These are phyloP conservation scores for Alternaria brassicicola DNA, from an alignment of 2,329 filamentous ascomycete genomes.

Conservation along the genomic window DNA sequence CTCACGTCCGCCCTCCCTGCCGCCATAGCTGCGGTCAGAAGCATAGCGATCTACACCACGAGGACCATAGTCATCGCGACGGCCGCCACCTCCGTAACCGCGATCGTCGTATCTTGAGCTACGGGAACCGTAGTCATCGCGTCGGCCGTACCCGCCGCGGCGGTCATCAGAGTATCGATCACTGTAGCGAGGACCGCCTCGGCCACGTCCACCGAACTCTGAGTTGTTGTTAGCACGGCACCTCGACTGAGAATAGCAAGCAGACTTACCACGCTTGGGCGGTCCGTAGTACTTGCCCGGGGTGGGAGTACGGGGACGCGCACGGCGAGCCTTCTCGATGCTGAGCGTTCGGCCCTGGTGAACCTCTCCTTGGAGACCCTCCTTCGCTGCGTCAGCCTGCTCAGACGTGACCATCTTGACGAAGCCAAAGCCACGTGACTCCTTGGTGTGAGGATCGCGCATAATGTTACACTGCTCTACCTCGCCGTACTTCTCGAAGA, in stretches of 20 bases:
- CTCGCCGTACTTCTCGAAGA: constrained; percentile 98
- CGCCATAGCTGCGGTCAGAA: constrained; percentile 62
- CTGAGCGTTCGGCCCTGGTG: constrained; percentile 95
- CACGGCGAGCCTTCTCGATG: constrained; percentile 98
- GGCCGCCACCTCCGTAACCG: constrained; percentile 63
- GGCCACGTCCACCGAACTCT: constrained; percentile 54
- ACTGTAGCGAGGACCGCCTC: constrained; percentile 57
- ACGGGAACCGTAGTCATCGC: constrained; percentile 56
- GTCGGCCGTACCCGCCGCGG: constrained; percentile 52
- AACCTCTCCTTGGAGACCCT: constrained; percentile 91
- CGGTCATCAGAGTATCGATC: constrained; percentile 56
- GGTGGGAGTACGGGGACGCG: constrained; percentile 91
- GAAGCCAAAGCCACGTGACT: constrained; percentile 98
- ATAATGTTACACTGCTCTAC: constrained; percentile 99
- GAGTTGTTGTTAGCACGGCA: constrained; percentile 25
- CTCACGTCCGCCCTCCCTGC: constrained; percentile 61
- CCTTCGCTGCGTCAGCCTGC: constrained; percentile 94
- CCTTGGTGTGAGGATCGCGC: constrained; percentile 97
- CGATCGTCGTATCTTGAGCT: constrained; percentile 49
- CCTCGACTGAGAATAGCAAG: background rate
- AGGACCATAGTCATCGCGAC: constrained; percentile 47
- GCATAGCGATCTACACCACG: constrained; percentile 61
- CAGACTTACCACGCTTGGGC: constrained; percentile 85
- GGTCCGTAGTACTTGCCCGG: constrained; percentile 99
- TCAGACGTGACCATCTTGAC: constrained; percentile 98